phyloP scores from a whole-genome alignment of 441 rosid species.

The Erodium chrysanthum region DNA sequence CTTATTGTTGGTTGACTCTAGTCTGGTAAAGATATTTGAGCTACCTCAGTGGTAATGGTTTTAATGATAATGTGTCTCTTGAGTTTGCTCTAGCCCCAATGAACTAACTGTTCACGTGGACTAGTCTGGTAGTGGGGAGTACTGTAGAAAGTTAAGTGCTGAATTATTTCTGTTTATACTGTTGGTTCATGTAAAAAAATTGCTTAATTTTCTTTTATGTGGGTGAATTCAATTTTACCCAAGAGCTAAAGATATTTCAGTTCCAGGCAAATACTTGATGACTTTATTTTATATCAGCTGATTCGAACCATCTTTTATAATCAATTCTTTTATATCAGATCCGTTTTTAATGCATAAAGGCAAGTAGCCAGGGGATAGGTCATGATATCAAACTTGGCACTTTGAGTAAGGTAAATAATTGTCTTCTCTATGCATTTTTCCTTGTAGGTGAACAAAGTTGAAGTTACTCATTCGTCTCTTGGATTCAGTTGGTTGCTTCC shows the following conservation, averaged over 20 bases:
- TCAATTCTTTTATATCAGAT: slow-evolving; percentile 28
- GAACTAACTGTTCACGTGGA: too few species aligned
- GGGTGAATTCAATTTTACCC: too few species aligned
- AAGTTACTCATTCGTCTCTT: slow-evolving; percentile 15
- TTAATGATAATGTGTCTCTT: too few species aligned
- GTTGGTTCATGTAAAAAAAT: too few species aligned
- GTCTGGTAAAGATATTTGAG: too few species aligned
- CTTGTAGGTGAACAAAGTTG: slow-evolving; percentile 9
- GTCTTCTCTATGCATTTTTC: slow-evolving; percentile 1
- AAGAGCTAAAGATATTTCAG: too few species aligned
- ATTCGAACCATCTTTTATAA: slow-evolving; percentile 9
- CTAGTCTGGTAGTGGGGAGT: too few species aligned
- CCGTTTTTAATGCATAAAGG: slow-evolving; percentile 42
- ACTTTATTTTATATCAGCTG: background rate
- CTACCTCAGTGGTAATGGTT: too few species aligned
- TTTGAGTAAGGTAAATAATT: slow-evolving; percentile 35
- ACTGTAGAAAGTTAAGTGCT: too few species aligned
- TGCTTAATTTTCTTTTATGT: too few species aligned
- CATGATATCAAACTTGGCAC: slow-evolving; percentile 37
- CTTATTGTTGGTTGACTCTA: background rate
- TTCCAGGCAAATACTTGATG: background rate
- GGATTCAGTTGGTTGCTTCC: slow-evolving; percentile 30
- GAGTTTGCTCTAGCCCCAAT: too few species aligned
- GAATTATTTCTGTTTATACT: too few species aligned
- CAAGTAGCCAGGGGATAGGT: slow-evolving; percentile 35